phyloP scores from a whole-genome alignment of 768 basidiomycete species.

The Phaeotremella skinneri region DNA sequence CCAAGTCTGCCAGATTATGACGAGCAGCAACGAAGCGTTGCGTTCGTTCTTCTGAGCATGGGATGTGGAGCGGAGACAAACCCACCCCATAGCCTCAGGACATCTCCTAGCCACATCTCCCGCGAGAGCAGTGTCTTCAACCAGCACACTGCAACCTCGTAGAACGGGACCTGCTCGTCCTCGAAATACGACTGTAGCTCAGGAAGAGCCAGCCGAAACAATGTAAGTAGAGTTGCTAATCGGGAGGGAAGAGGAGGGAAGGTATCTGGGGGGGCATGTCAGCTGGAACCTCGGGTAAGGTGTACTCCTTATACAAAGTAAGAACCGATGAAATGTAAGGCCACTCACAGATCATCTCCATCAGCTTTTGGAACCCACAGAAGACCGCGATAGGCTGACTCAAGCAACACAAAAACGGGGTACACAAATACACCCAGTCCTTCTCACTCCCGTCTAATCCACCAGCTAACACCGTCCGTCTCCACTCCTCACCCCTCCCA shows the following conservation, averaged over 20 bases:
- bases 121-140: constrained; percentile 32
- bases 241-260: constrained; percentile 40
- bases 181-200: constrained; percentile 44
- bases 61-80: too few species aligned
- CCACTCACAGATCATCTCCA: constrained; percentile 36
- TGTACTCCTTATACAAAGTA: background rate
- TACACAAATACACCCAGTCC: constrained; percentile 40
- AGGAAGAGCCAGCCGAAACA: constrained; percentile 37
- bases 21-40: background rate
- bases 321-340: background rate
- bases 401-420: constrained; percentile 42
- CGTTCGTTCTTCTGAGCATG: background rate
- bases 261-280: constrained; percentile 9
- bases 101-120: constrained; percentile 46
- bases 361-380: constrained; percentile 40
- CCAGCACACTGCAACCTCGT: constrained; percentile 39
- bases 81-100: constrained; percentile 45
- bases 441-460: constrained; percentile 19
- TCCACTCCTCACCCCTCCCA: constrained; percentile 24
- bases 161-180: constrained; percentile 43
- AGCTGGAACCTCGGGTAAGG: background rate
- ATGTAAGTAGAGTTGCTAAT: constrained; percentile 36
- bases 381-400: constrained; percentile 36
- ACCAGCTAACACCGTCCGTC: background rate
- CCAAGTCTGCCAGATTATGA: background rate